Evolutionary conservation across 768 basidiomycete genomes (phyloP), one percentile per base, ranked within the genome.

Genomic region (Favolaschia claudopus): DNA sequence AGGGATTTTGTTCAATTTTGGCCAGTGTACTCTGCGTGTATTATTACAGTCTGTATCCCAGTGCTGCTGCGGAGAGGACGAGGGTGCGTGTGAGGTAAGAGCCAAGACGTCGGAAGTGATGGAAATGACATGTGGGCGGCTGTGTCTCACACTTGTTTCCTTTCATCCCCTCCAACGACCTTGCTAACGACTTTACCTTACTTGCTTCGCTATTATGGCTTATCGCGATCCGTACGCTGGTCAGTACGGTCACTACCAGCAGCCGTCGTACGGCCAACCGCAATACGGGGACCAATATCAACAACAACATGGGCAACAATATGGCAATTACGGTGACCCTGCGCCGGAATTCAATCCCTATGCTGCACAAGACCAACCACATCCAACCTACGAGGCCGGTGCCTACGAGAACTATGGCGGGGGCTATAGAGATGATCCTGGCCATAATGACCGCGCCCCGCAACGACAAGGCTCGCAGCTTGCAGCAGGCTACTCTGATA

Each of bases 151-250:
- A 32, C 51, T 39, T 29, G 19, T 47, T 37, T 36, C 27, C 27
- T 43, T 49, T 33, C 39, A 14, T 43, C 39, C 24, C 50, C 47
- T 38, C 34, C 38, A 24, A 45, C 45, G 39, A 39, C 48, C 25
- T 54, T 32, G 17, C 17, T 45, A 24, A 37, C 25, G 20, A 57
- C 55, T 45, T 43, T 50, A 50, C 47, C 38, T 24, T 49, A 54
- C 52, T 46, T 56, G 14, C 46, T 55, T 53, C 52, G 44, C 59
- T 47, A 74, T 71, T 62, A 84, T 87, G 79, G 70, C 85, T 12
- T 85, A 87, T 71, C 77, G 73, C 57, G 85, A 88, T 70, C 85
- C 85, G 20, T 84, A 87, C 67, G 58, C 77, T 59, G 76, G 71
- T 49, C 66, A 69, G 48, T 71, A 73, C 61, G 64, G 55, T 37